Conservation (phyloP, 768 basidiomycete species). For the Kwoniella sp. region DNA sequence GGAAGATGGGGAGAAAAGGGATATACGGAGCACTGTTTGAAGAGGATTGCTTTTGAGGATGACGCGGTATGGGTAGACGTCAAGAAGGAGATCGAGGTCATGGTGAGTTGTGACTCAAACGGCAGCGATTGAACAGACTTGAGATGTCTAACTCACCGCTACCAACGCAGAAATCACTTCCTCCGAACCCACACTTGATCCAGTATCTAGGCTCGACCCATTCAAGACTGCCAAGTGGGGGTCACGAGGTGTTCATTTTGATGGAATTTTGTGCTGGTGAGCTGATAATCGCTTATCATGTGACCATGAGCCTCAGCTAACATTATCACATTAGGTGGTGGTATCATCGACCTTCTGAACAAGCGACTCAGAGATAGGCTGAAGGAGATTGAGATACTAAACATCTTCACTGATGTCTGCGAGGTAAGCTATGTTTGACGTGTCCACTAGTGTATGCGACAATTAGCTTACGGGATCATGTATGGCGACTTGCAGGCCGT, state of each 20-base stretch:
- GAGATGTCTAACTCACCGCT: no score
- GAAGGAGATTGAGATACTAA: constrained; percentile 92
- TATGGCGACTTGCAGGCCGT: constrained; percentile 62
- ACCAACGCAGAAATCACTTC: constrained; percentile 80
- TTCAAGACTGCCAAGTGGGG: constrained; percentile 77
- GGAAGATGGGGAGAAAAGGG: constrained; percentile 62
- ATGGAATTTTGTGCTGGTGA: constrained; percentile 96
- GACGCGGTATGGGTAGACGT: constrained; percentile 89
- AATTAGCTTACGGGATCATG: neutral
- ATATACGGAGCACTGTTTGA: constrained; percentile 93
- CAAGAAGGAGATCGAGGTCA: constrained; percentile 96
- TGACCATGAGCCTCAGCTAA: constrained; percentile 15
- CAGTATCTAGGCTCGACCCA: constrained; percentile 94
- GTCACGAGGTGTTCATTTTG: constrained; percentile 94
- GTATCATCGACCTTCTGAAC: constrained; percentile 99
- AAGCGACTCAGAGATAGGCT: constrained; percentile 88
- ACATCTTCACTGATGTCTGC: constrained; percentile 96
- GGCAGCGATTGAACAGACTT: no score
- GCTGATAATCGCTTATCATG: constrained; percentile 37
- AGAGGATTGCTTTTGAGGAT: constrained; percentile 89
- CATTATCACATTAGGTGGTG: constrained; percentile 68
- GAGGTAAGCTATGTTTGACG: constrained; percentile 59
- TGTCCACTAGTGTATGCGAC: neutral
- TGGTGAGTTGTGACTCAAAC: no score
- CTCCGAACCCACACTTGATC: constrained; percentile 92